Evolutionary conservation across 2,329 filamentous ascomycete genomes (phyloP).

Genomic region (Fragosphaeria purpurea): DNA sequence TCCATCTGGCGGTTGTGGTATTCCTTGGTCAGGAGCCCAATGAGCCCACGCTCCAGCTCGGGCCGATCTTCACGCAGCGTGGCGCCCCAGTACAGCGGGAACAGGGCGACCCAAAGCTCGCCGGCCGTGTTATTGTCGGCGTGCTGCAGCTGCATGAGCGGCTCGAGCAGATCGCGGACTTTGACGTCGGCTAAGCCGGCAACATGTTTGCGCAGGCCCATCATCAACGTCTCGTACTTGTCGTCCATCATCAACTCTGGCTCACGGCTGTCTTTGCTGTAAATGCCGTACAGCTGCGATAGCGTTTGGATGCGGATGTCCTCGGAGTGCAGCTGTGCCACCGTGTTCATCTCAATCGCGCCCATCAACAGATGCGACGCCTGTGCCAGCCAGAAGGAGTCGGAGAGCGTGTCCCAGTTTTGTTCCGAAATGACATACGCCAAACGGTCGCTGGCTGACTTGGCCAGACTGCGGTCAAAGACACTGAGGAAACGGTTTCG

Average conservation of each 20-base stretch:
- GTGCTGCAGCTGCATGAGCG: constrained; percentile 85
- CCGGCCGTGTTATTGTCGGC: constrained; percentile 72
- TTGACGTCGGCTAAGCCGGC: constrained; percentile 76
- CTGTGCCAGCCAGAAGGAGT: constrained; percentile 95
- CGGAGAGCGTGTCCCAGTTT: constrained; percentile 91
- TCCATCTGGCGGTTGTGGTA: constrained; percentile 93
- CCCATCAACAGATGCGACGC: constrained; percentile 88
- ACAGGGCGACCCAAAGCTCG: constrained; percentile 82
- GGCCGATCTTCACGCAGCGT: constrained; percentile 77
- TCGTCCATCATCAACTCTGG: constrained; percentile 68
- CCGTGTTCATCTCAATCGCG: constrained; percentile 75
- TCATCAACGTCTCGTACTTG: constrained; percentile 69
- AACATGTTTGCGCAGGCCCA: constrained; percentile 72
- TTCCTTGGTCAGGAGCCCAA: constrained; percentile 85
- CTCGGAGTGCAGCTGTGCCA: constrained; percentile 66
- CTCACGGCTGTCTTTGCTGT: constrained; percentile 57
- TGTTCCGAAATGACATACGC: constrained; percentile 84
- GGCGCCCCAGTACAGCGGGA: constrained; percentile 89
- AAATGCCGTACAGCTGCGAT: constrained; percentile 63
- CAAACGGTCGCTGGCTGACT: constrained; percentile 78
- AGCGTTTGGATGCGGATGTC: constrained; percentile 73
- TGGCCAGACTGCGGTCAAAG: constrained; percentile 90
- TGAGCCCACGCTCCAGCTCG: constrained; percentile 84
- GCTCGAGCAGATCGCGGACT: constrained; percentile 79
- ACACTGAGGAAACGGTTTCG: constrained; percentile 93